Evolutionary conservation across 441 rosid genomes (phyloP).

Genomic region (Euphorbia celastroides): DNA sequence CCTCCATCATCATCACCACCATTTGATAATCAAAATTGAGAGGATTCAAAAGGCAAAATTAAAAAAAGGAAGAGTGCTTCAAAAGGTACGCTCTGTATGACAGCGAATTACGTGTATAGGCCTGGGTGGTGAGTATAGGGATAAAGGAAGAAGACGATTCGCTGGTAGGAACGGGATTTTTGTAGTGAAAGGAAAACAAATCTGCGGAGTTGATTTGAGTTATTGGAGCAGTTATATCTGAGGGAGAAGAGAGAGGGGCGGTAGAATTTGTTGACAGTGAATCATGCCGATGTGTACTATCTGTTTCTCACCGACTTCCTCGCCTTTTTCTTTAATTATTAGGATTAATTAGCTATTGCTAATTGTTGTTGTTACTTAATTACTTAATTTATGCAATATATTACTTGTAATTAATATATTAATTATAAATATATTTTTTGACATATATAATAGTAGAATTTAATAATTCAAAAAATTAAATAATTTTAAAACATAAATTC

Average conservation of each 20-base stretch:
- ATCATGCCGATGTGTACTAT: constrained; percentile 12
- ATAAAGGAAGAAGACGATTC: neutral
- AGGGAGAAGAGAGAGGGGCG: neutral
- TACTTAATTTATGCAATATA: too few species aligned
- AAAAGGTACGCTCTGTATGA: neutral
- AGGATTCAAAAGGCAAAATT: neutral
- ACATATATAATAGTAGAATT: too few species aligned
- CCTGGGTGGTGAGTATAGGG: neutral
- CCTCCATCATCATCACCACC: constrained; percentile 46
- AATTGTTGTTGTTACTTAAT: neutral
- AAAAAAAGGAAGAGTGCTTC: neutral
- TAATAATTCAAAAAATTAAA: too few species aligned
- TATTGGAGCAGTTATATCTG: neutral
- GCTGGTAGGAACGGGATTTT: neutral
- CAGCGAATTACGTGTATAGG: neutral
- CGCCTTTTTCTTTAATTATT: neutral
- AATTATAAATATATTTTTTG: too few species aligned
- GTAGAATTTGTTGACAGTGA: neutral
- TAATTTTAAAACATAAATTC: too few species aligned
- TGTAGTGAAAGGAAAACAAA: too few species aligned
- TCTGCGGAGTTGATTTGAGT: too few species aligned
- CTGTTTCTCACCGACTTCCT: neutral
- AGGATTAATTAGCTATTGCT: neutral
- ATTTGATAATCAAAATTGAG: neutral
- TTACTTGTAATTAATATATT: too few species aligned